phyloP scores from a whole-genome alignment of 2,329 filamentous ascomycete genomes.

The Xylariaceae sp. region DNA sequence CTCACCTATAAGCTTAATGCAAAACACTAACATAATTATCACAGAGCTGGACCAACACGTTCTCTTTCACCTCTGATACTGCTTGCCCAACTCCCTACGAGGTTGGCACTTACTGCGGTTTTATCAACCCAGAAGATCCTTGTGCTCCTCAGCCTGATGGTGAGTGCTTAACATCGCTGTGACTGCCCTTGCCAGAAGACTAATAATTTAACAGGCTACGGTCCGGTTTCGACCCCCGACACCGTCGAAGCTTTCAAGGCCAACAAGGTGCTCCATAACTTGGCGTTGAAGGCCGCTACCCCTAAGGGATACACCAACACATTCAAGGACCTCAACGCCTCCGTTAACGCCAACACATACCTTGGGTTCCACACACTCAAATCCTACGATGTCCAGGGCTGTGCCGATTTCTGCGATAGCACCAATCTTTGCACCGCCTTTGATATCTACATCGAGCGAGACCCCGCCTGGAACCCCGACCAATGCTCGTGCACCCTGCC shows the following conservation, averaged over 20 bases:
- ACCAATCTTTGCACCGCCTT: slow-evolving; percentile 3
- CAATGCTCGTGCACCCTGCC: slow-evolving; percentile 3
- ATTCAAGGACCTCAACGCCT: slow-evolving; percentile 1
- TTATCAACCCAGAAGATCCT: slow-evolving; percentile 8
- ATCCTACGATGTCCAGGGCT: neutral
- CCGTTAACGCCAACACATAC: slow-evolving; percentile 7
- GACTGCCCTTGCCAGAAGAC: too few relatives aligned
- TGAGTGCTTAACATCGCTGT: too few relatives aligned
- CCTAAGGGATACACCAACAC: neutral
- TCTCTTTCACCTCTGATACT: slow-evolving; percentile 2
- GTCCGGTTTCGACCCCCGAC: neutral
- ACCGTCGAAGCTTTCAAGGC: slow-evolving; percentile 1
- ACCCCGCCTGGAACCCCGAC: slow-evolving; percentile 6
- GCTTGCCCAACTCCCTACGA: slow-evolving; percentile 7
- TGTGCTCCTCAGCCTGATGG: slow-evolving; percentile 10
- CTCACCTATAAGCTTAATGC: too few relatives aligned
- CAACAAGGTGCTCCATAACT: neutral
- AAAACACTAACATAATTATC: neutral
- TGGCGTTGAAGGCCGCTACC: neutral
- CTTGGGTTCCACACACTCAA: slow-evolving; percentile 1
- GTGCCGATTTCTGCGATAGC: neutral
- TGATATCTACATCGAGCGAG: slow-evolving; percentile 8
- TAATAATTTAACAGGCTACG: too few relatives aligned
- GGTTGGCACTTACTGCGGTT: slow-evolving; percentile 10
- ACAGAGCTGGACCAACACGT: slow-evolving; percentile 5